Base-by-base conservation (phyloP, 2,329 filamentous ascomycete species). In the Pyrenophora teres region DNA sequence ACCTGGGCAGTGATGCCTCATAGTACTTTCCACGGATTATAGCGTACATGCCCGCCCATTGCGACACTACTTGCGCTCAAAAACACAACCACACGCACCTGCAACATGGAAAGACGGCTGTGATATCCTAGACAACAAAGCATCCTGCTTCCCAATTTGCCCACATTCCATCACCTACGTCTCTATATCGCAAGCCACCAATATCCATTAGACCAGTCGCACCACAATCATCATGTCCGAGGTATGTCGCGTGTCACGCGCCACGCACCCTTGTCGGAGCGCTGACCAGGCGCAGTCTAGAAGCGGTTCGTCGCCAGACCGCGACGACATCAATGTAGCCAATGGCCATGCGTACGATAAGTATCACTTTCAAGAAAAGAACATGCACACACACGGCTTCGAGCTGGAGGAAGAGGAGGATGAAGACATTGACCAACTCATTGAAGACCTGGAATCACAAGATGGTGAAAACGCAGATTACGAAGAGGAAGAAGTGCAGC, bases 341-440 rank as follows among this genome's bases (percentile, higher is more conserved):
- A 53, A 50, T 50, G 50, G 50, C 23, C 46, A 40, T 6, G 36
- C 50, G 12, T 50, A 50, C 23, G 50, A 53, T 21, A 53, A 53
- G 37, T 50, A 52, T 40, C 48, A 47, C 31, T 54, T 46, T 12
- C 35, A 49, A 18, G 48, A 56, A 43, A 51, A 50, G 21, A 44
- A 31, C 33, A 10, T 47, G 8, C 38, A 42, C n/a, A 41, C 32
- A 30, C 45, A 46, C 21, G 41, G 31, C 16, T n/a, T 50, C 10
- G 56, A 65, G 37, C 83, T 82, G 25, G 86, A 87, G 5, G 87
- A 90, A 41, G 87, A 92, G 18, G 88, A 89, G 39, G 88, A 91
- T 66, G 88, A 91, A 77, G 88, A 93, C 72, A 91, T 96, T 63
- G 89, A 95, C 70, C 85, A 87, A 68, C 81, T 96, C 68, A 95